A percentile compares a stretch with the other conserved stretches of the same genome.
Conservation (phyloP, 305 asterid species). For the Petunia hybrid region DNA sequence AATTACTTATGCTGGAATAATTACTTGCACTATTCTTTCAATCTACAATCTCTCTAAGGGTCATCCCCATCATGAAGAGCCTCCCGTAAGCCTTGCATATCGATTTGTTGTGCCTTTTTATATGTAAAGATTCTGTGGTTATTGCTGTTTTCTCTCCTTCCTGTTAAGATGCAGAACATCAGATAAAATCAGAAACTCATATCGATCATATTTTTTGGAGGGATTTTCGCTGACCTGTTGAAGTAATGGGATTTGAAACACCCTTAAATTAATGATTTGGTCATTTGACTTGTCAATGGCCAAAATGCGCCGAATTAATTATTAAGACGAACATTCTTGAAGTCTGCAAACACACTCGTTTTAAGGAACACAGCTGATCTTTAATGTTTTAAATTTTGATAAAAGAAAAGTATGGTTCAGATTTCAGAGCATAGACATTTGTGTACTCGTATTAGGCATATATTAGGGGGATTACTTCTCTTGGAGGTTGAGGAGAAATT, state of each 20-base stretch:
- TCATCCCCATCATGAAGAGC: slow-evolving; percentile 65
- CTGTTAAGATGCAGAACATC: not conserved
- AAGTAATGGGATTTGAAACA: not conserved
- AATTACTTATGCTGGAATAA: slow-evolving; percentile 60
- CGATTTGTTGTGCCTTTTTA: not conserved
- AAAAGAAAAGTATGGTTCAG: too few relatives aligned
- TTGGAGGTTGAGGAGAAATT: not conserved
- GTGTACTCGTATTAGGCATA: too few relatives aligned
- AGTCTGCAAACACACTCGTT: not conserved
- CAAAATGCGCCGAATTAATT: too few relatives aligned
- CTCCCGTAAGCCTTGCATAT: slow-evolving; percentile 56
- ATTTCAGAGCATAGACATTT: too few relatives aligned
- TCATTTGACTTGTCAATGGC: not conserved
- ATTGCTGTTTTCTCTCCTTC: not conserved
- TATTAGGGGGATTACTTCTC: not conserved
- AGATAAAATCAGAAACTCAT: not conserved
- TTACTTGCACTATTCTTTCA: slow-evolving; percentile 52
- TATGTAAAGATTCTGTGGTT: not conserved
- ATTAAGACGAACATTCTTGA: not conserved
- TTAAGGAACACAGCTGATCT: too few relatives aligned
- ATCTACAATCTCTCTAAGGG: slow-evolving; percentile 64
- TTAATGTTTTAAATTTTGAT: too few relatives aligned
- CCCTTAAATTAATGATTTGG: not conserved
- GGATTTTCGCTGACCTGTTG: not conserved
- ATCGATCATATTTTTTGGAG: not conserved